Evolutionary conservation across 106 monocot species (phyloP), one percentile per base, ranked within the genome.

Genomic region (Dioscorea dumetorum): DNA sequence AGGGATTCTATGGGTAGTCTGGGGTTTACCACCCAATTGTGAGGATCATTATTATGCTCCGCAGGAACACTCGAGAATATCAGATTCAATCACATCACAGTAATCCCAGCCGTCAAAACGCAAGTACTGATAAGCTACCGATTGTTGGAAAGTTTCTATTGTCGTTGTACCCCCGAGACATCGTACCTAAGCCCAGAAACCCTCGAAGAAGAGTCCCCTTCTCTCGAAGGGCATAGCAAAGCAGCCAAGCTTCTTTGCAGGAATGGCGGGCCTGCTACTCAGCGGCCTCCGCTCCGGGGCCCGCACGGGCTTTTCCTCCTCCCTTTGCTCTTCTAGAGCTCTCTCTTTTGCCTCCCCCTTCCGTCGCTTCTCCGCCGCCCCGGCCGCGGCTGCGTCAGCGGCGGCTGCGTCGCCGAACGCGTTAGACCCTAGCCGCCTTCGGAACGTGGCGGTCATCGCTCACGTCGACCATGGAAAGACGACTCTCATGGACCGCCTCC

Each of bases 391-490:
- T 15, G 58, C 85, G 28, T 22, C 79, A 33, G 19, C 69, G 22
- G 62, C 73, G 0, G 34, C 77, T 12, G 53, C 68, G 14, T n/a
- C 67, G 22, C 54, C 48, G 22, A 59, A 56, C 77, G 73, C 72
- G 21, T 20, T 93, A 11, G 90, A 99, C 59, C 93, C 99, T 16
- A 69, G 23, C 61, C 69, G 77, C 22, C 72, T 99, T 48, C 82
- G 97, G 24, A 99, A 99, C 85, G 93, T 99, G 50, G 93, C 99
- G 9, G 99, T 93, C 62, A 99, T 99, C 8, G 97, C 92, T 14
- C 97, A 99, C 74, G 92, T 99, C 34, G 97, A 99, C 61, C 97
- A 99, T 57, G 97, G 97, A 6, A 99, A 99, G 87, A 99, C 97
- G 9, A 93, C 97, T 2, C 90, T 99, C 70, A 99, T 99, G 92